Evolutionary conservation across 2,329 filamentous ascomycete genomes (phyloP).

Genomic region (Pseudopithomyces maydicus): DNA sequence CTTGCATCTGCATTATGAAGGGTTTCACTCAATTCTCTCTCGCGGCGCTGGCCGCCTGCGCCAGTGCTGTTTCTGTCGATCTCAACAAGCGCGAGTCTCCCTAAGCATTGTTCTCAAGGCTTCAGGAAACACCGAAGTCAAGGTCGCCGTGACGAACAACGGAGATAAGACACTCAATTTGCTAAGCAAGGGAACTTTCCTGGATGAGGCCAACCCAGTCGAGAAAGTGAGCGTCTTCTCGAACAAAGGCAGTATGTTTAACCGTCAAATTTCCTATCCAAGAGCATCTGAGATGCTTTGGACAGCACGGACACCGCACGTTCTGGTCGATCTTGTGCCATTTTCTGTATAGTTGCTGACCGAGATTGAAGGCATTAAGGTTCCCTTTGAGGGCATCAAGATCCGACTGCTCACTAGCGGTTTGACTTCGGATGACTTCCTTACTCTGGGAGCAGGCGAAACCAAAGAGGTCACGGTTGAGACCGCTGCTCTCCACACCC

Average conservation of each 20-base stretch:
- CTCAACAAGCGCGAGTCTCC: constrained; percentile 43
- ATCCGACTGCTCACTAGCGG: constrained; percentile 53
- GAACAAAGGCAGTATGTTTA: constrained; percentile 47
- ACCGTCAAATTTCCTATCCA: neutral
- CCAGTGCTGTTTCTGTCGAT: constrained; percentile 33
- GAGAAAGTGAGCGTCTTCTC: constrained; percentile 60
- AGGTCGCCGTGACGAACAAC: constrained; percentile 60
- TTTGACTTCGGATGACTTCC: constrained; percentile 57
- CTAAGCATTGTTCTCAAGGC: constrained; percentile 42
- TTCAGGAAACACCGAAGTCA: constrained; percentile 58
- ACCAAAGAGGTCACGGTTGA: constrained; percentile 61
- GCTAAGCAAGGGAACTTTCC: constrained; percentile 59
- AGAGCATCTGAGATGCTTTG: neutral
- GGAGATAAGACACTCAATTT: constrained; percentile 57
- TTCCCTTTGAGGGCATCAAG: constrained; percentile 61
- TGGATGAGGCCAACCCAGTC: constrained; percentile 55
- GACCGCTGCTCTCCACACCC: constrained; percentile 61
- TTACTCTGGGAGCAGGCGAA: constrained; percentile 53
- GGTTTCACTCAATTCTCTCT: constrained; percentile 30
- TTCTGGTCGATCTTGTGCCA: no score
- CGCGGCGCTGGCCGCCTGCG: constrained; percentile 32
- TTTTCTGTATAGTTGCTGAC: constrained; percentile 7
- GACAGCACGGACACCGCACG: neutral
- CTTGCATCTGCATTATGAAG: constrained; percentile 30
- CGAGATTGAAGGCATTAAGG: constrained; percentile 41